Evolutionary conservation across 2,329 filamentous ascomycete genomes (phyloP).

Genomic region (Cladophialophora exuberans): DNA sequence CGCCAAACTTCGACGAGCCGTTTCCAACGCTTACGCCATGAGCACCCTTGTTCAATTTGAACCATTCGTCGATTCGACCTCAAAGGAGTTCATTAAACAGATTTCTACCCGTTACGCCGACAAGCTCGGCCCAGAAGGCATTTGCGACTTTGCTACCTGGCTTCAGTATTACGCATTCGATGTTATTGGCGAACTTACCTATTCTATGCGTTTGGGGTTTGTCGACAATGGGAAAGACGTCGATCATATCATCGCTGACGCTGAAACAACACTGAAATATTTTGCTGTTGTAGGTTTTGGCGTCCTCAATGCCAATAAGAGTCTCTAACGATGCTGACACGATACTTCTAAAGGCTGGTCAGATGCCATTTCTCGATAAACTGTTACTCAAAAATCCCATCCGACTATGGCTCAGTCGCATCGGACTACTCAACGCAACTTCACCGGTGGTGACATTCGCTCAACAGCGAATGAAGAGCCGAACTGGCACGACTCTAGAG

Average conservation of each 20-base stretch:
- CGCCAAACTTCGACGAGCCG: constrained; percentile 70
- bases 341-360: constrained; percentile 24
- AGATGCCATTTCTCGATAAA: constrained; percentile 40
- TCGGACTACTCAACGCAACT: constrained; percentile 2
- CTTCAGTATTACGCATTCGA: constrained; percentile 23
- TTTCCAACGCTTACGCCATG: constrained; percentile 67
- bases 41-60: constrained; percentile 48
- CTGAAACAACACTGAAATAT: constrained; percentile 1
- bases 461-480: background rate
- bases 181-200: constrained; percentile 16
- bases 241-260: background rate
- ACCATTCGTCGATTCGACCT: constrained; percentile 75
- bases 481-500: background rate
- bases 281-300: constrained; percentile 19
- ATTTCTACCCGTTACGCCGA: constrained; percentile 56
- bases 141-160: constrained; percentile 36
- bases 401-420: background rate
- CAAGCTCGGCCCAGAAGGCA: background rate
- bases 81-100: constrained; percentile 68
- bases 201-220: constrained; percentile 12
- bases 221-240: constrained; percentile 10
- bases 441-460: constrained; percentile 1
- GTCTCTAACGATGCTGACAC: background rate
- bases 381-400: constrained; percentile 6
- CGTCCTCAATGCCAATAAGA: background rate